Evolutionary conservation across 495 filamentous ascomycete species (phyloP).

Genomic region (Aspergillus campestris): DNA sequence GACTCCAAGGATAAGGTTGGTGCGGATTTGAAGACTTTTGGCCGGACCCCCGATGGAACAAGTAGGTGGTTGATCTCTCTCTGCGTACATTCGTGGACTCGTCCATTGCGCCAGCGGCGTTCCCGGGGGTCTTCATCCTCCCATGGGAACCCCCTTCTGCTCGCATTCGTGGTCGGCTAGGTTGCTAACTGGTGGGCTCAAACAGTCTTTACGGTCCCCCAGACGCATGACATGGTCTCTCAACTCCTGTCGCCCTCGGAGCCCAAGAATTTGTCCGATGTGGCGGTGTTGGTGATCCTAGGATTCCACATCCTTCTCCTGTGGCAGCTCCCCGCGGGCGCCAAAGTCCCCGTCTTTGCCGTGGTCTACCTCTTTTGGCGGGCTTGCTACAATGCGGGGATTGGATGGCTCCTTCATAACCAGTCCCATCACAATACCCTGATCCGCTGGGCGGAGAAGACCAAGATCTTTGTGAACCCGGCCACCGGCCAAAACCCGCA

Average conservation of each 20-base stretch:
- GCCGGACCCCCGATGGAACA: conserved; percentile 82
- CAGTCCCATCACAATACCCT: conserved; percentile 85
- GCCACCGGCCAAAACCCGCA: conserved; percentile 69
- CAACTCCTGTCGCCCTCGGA: conserved; percentile 91
- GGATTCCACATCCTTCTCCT: conserved; percentile 62
- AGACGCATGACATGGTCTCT: conserved; percentile 98
- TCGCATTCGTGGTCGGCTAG: neutral
- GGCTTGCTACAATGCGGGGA: conserved; percentile 83
- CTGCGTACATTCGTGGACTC: too few relatives aligned
- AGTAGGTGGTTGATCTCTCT: conserved; percentile 44
- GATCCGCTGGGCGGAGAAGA: conserved; percentile 80
- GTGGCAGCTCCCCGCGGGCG: conserved; percentile 56
- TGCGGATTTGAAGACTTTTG: conserved; percentile 70
- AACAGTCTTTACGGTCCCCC: conserved; percentile 90
- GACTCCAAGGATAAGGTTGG: conserved; percentile 34
- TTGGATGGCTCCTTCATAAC: conserved; percentile 78
- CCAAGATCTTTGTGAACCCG: conserved; percentile 78
- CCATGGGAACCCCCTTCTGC: too few relatives aligned
- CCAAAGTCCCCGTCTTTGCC: conserved; percentile 69
- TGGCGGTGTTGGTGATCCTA: conserved; percentile 72
- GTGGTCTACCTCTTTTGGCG: conserved; percentile 87
- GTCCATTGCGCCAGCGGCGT: too few relatives aligned
- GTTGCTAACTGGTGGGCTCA: neutral
- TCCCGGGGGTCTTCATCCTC: too few relatives aligned
- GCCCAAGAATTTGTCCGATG: conserved; percentile 88